These are phyloP conservation scores for Candida mattraensis DNA, from an alignment of 805 yeast species.

Conservation along the genomic window DNA sequence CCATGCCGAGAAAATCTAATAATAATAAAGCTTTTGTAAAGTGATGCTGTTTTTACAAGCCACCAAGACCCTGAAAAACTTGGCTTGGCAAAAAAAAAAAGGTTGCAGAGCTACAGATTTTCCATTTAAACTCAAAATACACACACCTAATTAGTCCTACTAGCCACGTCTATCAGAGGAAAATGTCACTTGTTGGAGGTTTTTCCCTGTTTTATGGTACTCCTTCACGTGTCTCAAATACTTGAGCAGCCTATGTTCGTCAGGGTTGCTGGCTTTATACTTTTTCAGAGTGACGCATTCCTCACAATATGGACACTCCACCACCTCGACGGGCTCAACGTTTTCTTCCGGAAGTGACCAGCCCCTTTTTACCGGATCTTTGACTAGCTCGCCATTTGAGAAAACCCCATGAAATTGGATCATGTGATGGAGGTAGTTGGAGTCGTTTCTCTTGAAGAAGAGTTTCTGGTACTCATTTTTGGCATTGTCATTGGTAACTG, in stretches of 20 bases:
- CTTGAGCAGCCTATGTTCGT: slow-evolving; percentile 27
- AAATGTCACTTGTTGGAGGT: slow-evolving; percentile 18
- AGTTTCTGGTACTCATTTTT: slow-evolving; percentile 17
- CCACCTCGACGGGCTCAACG: slow-evolving; percentile 23
- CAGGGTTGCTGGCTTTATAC: slow-evolving; percentile 16
- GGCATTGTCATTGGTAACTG: slow-evolving; percentile 17
- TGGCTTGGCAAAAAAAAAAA: too few species aligned
- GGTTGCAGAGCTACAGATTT: too few species aligned
- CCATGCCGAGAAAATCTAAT: too few species aligned
- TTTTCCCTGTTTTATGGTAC: slow-evolving; percentile 29
- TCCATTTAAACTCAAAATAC: too few species aligned
- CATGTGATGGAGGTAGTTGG: slow-evolving; percentile 33
- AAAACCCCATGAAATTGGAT: slow-evolving; percentile 35
- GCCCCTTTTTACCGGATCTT: slow-evolving; percentile 24
- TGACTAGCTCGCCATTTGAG: slow-evolving; percentile 30
- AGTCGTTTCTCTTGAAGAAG: slow-evolving; percentile 31
- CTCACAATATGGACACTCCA: slow-evolving; percentile 29
- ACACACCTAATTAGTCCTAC: too few species aligned
- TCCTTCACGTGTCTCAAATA: slow-evolving; percentile 33
- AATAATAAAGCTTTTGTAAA: too few species aligned
- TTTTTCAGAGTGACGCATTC: slow-evolving; percentile 24
- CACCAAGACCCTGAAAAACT: too few species aligned
- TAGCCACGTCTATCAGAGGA: slow-evolving; percentile 3
- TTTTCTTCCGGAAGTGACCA: slow-evolving; percentile 19
- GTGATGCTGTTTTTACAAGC: too few species aligned